These are phyloP conservation scores for Botrytis medusae DNA, from an alignment of 2,329 filamentous ascomycete genomes.

Conservation along the genomic window DNA sequence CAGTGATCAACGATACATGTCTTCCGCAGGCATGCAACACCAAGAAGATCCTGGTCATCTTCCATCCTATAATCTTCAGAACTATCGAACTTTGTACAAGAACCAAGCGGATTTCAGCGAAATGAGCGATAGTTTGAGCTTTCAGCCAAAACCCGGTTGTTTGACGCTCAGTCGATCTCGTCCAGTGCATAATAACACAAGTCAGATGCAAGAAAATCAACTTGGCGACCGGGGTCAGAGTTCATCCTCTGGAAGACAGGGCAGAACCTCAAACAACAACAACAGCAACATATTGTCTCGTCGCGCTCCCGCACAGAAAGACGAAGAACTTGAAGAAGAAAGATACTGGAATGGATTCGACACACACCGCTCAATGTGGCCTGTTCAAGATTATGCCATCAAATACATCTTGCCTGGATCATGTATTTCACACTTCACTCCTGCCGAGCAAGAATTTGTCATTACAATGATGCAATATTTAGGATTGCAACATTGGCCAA, in stretches of 20 bases:
- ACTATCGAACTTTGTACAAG: not conserved
- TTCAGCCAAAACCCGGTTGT: not conserved
- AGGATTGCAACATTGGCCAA: not conserved
- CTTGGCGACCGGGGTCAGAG: not conserved
- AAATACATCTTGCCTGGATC: not conserved
- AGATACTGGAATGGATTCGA: not conserved
- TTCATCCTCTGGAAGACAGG: not conserved
- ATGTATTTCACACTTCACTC: not conserved
- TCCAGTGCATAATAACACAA: not conserved
- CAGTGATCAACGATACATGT: not conserved
- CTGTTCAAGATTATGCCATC: not conserved
- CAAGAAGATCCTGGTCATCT: not conserved
- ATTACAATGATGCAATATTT: not conserved
- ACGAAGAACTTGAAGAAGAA: not conserved
- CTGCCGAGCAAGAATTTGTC: not conserved
- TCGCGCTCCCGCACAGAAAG: not conserved
- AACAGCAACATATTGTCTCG: no score
- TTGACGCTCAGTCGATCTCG: not conserved
- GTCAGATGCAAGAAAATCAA: not conserved
- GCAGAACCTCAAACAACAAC: not conserved
- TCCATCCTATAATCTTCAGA: not conserved
- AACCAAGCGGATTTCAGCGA: not conserved
- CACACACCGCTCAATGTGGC: not conserved
- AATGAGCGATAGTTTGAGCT: not conserved
- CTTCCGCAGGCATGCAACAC: not conserved